A percentile compares a stretch with the other conserved stretches of the same genome.
Conservation (phyloP, 768 basidiomycete genomes). For the Ramaria sp. region DNA sequence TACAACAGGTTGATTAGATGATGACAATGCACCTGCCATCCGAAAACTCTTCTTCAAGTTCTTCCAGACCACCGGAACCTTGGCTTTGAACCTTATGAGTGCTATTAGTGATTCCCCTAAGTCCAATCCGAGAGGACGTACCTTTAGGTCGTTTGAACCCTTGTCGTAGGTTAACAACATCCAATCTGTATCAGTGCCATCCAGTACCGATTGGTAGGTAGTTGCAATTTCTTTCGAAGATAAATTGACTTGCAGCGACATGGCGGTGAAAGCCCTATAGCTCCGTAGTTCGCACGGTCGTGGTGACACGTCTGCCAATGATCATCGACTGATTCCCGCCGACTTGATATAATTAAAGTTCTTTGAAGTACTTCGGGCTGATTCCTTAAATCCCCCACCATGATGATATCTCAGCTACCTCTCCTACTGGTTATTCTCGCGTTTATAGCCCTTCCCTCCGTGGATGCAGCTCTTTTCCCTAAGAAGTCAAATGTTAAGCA, state of each 20-base stretch:
- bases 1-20: conserved; percentile 7
- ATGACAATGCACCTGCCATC: conserved; percentile 63
- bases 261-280: conserved; percentile 21
- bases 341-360: background rate
- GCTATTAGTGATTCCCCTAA: background rate
- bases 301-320: conserved; percentile 6
- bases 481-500: conserved; percentile 56
- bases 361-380: background rate
- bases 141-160: conserved; percentile 73
- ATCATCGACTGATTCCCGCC: background rate
- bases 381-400: conserved; percentile 9
- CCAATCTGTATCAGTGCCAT: conserved; percentile 63
- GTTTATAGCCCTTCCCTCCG: conserved; percentile 33
- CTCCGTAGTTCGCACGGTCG: conserved; percentile 4
- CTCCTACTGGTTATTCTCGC: conserved; percentile 23
- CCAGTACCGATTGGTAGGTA: conserved; percentile 69
- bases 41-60: conserved; percentile 88
- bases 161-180: conserved; percentile 71
- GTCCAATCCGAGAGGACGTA: background rate
- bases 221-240: conserved; percentile 59
- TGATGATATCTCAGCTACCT: conserved; percentile 28
- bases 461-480: conserved; percentile 42
- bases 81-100: conserved; percentile 49
- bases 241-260: conserved; percentile 77
- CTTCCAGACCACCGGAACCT: conserved; percentile 82